phyloP scores from a whole-genome alignment of 768 basidiomycete genomes.

The Chiua virens region DNA sequence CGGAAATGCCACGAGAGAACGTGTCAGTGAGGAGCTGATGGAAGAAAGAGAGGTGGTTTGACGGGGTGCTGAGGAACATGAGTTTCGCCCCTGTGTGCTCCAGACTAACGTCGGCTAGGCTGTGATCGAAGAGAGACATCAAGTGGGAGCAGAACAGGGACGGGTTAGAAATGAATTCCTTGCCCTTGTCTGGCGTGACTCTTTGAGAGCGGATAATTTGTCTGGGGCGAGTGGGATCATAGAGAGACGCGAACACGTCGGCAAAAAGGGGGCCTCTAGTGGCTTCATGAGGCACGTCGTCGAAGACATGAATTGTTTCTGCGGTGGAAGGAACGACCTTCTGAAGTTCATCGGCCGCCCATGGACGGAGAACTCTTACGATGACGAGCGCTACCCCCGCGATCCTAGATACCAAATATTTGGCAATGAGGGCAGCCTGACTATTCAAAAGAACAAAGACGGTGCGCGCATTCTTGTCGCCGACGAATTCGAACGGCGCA shows the following conservation, averaged over 20 bases:
- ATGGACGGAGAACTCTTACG: conserved; percentile 82
- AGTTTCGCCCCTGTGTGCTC: conserved; percentile 38
- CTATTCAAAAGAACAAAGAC: conserved; percentile 76
- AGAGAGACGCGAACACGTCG: conserved; percentile 66
- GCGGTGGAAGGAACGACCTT: conserved; percentile 58
- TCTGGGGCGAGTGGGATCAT: conserved; percentile 38
- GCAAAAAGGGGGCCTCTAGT: conserved; percentile 66
- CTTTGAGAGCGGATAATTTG: conserved; percentile 55
- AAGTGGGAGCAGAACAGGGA: conserved; percentile 46
- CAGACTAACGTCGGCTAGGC: conserved; percentile 27
- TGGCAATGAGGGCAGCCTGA: conserved; percentile 65
- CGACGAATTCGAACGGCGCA: conserved; percentile 73
- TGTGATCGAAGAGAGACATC: conserved; percentile 20
- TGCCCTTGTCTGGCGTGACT: conserved; percentile 55
- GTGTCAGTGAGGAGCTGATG: conserved; percentile 56
- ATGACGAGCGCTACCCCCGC: conserved; percentile 63
- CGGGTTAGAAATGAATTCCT: conserved; percentile 47
- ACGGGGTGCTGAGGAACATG: conserved; percentile 53
- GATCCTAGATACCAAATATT: conserved; percentile 44
- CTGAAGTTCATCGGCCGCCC: conserved; percentile 69
- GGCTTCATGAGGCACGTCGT: conserved; percentile 67
- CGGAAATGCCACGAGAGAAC: conserved; percentile 50
- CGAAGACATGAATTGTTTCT: conserved; percentile 66
- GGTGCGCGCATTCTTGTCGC: conserved; percentile 59
- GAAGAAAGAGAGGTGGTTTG: conserved; percentile 44